Percentiles rank a stretch among this genome's conserved stretches.
Conservation (phyloP, 2,329 filamentous ascomycete species). For the Biscogniauxia sp. region DNA sequence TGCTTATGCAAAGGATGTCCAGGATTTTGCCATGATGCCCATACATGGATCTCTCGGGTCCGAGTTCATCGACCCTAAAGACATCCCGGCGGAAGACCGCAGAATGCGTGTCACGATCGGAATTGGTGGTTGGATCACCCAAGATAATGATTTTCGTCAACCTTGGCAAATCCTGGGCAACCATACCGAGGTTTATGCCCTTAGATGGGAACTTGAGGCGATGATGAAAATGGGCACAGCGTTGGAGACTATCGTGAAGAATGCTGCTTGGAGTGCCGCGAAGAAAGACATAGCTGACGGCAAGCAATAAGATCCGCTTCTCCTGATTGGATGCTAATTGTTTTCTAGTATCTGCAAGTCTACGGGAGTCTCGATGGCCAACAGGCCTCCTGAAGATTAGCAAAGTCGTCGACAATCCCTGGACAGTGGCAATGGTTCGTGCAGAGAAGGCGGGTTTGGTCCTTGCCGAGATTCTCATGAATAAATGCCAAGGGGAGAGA, state of each 20-base stretch:
- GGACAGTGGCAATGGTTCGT: slow-evolving; percentile 71
- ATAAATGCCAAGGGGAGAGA: slow-evolving; percentile 77
- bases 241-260: slow-evolving; percentile 74
- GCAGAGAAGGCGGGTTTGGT: slow-evolving; percentile 69
- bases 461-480: slow-evolving; percentile 79
- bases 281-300: slow-evolving; percentile 46
- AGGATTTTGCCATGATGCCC: slow-evolving; percentile 84
- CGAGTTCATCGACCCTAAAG: slow-evolving; percentile 47
- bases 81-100: slow-evolving; percentile 56
- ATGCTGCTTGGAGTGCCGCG: slow-evolving; percentile 75
- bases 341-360: slow-evolving; percentile 48
- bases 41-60: slow-evolving; percentile 52
- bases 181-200: slow-evolving; percentile 74
- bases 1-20: slow-evolving; percentile 78
- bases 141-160: slow-evolving; percentile 67
- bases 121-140: slow-evolving; percentile 76
- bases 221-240: slow-evolving; percentile 75
- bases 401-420: slow-evolving; percentile 78
- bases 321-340: slow-evolving; percentile 15
- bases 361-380: slow-evolving; percentile 63
- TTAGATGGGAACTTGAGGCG: slow-evolving; percentile 80
- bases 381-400: slow-evolving; percentile 63
- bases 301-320: slow-evolving; percentile 43
- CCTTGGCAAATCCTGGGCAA: slow-evolving; percentile 77
- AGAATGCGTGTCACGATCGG: slow-evolving; percentile 79